These are phyloP conservation scores for Pezicula neosporulosa DNA, from an alignment of 2,329 filamentous ascomycete species.

Conservation along the genomic window DNA sequence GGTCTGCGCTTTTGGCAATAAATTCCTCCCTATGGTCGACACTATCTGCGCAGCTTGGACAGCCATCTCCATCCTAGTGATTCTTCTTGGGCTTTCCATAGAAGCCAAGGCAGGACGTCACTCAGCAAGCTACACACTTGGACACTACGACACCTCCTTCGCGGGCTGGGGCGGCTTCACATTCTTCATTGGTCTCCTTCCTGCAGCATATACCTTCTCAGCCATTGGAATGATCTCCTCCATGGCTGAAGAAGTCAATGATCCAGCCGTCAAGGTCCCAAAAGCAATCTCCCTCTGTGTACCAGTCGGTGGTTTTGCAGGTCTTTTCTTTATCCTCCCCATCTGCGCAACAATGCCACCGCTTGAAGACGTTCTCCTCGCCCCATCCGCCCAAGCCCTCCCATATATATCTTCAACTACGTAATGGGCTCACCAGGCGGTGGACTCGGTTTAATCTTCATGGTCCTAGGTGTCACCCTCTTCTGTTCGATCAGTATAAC, in stretches of 20 bases:
- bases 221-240: constrained; percentile 60
- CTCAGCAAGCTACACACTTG: constrained; percentile 46
- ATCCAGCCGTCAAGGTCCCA: constrained; percentile 46
- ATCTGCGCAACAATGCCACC: constrained; percentile 47
- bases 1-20: constrained; percentile 65
- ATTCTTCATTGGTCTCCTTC: constrained; percentile 60
- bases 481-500: constrained; percentile 53
- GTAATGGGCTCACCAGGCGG: constrained; percentile 47
- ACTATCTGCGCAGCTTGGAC: constrained; percentile 55
- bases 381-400: constrained; percentile 44
- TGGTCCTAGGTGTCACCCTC: constrained; percentile 45
- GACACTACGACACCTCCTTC: constrained; percentile 51
- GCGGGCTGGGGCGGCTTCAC: constrained; percentile 57
- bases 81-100: constrained; percentile 52
- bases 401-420: constrained; percentile 47
- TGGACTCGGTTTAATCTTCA: constrained; percentile 43
- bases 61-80: constrained; percentile 50
- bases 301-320: constrained; percentile 43
- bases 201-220: constrained; percentile 54
- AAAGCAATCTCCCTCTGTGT: constrained; percentile 43
- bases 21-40: constrained; percentile 61
- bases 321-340: constrained; percentile 48
- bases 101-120: constrained; percentile 52
- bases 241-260: constrained; percentile 57
- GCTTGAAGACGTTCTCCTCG: constrained; percentile 38